Conservation (phyloP, 768 basidiomycete genomes). For the Russula griseocarnosa region DNA sequence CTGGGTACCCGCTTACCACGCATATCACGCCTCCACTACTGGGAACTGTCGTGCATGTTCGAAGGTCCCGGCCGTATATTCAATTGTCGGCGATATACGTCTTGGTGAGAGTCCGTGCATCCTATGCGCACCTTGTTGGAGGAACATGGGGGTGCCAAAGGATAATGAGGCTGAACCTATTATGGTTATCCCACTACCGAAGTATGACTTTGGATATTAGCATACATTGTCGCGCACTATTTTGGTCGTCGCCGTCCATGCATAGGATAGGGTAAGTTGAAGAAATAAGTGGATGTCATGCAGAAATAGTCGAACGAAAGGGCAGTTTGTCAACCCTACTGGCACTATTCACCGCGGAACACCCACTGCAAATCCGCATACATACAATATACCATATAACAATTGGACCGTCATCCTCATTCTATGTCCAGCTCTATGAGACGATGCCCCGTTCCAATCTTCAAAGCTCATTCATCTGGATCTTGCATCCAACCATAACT, state of each 20-base stretch:
- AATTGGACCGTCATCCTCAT: background rate
- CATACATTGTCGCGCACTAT: background rate
- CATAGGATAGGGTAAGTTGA: too few relatives aligned
- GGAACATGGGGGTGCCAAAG: constrained; percentile 54
- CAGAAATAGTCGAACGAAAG: background rate
- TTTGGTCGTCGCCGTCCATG: background rate
- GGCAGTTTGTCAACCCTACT: too few relatives aligned
- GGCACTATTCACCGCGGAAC: background rate
- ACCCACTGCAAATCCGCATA: background rate
- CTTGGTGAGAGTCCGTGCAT: constrained; percentile 76
- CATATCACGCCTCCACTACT: constrained; percentile 59
- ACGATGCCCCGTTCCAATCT: background rate
- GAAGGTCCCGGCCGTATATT: constrained; percentile 64
- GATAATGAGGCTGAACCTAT: constrained; percentile 40
- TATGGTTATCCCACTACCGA: constrained; percentile 51
- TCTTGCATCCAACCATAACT: constrained; percentile 34
- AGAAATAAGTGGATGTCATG: background rate
- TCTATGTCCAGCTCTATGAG: background rate
- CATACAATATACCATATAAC: background rate
- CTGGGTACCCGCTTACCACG: constrained; percentile 63
- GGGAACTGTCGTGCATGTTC: constrained; percentile 65
- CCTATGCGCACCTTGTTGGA: constrained; percentile 72
- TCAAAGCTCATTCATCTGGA: background rate
- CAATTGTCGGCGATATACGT: constrained; percentile 66
- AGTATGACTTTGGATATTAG: constrained; percentile 41